Conservation (phyloP, 2,329 filamentous ascomycete genomes). For the Escovopsis sp. region DNA sequence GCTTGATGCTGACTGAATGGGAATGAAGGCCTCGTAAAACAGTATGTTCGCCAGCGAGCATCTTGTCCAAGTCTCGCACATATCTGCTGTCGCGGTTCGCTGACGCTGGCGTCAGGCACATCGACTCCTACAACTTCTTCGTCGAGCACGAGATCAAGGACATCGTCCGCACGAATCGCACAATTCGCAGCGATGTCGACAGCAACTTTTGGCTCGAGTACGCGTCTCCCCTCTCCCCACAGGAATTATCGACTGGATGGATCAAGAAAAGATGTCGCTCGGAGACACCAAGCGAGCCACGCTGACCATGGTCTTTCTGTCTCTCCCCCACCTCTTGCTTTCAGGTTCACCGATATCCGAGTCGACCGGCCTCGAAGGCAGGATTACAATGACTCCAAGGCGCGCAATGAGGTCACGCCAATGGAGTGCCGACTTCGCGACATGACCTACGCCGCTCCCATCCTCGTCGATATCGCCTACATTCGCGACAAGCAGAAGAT, state of each 20-base stretch:
- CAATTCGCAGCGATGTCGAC: conserved; percentile 82
- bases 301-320: too few relatives aligned
- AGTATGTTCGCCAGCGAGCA: conserved; percentile 30
- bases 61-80: neutral
- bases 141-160: conserved; percentile 94
- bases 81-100: conserved; percentile 1
- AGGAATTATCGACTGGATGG: too few relatives aligned
- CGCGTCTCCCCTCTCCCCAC: too few relatives aligned
- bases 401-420: conserved; percentile 65
- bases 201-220: conserved; percentile 78
- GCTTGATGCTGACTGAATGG: conserved; percentile 1
- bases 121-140: conserved; percentile 98
- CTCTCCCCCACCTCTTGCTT: too few relatives aligned
- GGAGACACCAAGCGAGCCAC: too few relatives aligned
- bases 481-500: conserved; percentile 65
- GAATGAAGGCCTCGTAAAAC: conserved; percentile 60
- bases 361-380: conserved; percentile 68
- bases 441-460: conserved; percentile 94
- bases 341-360: conserved; percentile 67
- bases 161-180: conserved; percentile 81
- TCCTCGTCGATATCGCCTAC: conserved; percentile 84
- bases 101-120: conserved; percentile 38
- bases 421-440: conserved; percentile 95
- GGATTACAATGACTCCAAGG: conserved; percentile 57
- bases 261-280: too few relatives aligned